Evolutionary conservation across 805 yeast species (phyloP).

Genomic region (Nakazawaea ambrosiae): DNA sequence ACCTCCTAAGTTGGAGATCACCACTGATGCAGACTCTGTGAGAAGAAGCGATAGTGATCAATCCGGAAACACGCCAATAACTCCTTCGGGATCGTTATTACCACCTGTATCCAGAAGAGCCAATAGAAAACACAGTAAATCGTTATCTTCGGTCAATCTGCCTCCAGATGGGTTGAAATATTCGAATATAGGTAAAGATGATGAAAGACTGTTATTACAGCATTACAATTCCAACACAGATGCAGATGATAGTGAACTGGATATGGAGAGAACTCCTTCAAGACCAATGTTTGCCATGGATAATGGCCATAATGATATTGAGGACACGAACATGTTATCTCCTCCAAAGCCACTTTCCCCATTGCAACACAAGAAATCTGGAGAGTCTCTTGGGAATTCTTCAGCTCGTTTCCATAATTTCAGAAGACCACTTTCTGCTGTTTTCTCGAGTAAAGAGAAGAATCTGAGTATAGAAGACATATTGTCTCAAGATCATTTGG

Average conservation of each 20-base stretch:
- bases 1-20: conserved; percentile 1
- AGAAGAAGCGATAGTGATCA: conserved; percentile 2
- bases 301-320: neutral
- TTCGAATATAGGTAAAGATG: conserved; percentile 24
- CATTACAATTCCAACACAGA: conserved; percentile 7
- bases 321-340: conserved; percentile 1
- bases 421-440: conserved; percentile 9
- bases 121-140: conserved; percentile 28
- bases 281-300: conserved; percentile 2
- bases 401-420: conserved; percentile 7
- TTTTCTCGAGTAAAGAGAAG: conserved; percentile 6
- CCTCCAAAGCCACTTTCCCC: conserved; percentile 7
- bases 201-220: conserved; percentile 5
- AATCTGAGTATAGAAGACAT: conserved; percentile 10
- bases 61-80: conserved; percentile 4
- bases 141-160: conserved; percentile 39
- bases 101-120: conserved; percentile 5
- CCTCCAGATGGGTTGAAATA: conserved; percentile 32
- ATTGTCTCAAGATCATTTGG: neutral
- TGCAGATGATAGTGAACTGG: conserved; percentile 7
- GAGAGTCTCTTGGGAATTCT: conserved; percentile 6
- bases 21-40: conserved; percentile 1
- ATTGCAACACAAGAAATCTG: conserved; percentile 5
- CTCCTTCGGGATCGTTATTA: conserved; percentile 1
- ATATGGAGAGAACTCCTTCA: conserved; percentile 2